phyloP scores from a whole-genome alignment of 352 stramenopile genomes.

The Phytophthora citrophthora region DNA sequence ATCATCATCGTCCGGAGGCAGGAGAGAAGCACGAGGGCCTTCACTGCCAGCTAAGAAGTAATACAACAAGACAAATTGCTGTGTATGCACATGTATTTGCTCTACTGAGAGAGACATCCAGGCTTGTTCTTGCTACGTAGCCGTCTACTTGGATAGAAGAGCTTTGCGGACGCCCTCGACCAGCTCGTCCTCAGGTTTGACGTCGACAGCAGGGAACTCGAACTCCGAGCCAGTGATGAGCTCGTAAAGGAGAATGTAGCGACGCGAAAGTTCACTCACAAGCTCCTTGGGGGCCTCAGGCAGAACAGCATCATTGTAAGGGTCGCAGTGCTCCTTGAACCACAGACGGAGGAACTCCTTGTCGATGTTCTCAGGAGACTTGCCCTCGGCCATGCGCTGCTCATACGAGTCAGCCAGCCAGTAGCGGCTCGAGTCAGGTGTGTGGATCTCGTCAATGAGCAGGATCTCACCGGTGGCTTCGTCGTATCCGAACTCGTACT shows the following conservation, averaged over 20 bases:
- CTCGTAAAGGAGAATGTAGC: slow-evolving; percentile 99
- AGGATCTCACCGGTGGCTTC: slow-evolving; percentile 92
- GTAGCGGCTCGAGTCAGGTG: slow-evolving; percentile 97
- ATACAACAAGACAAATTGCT: slow-evolving; percentile 20
- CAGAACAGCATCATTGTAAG: slow-evolving; percentile 96
- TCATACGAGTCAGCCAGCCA: slow-evolving; percentile 93
- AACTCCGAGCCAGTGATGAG: slow-evolving; percentile 98
- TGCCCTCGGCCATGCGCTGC: slow-evolving; percentile 79
- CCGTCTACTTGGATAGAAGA: slow-evolving; percentile 9
- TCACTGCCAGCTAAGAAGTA: slow-evolving; percentile 9
- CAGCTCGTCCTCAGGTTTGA: slow-evolving; percentile 51
- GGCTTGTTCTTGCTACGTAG: slow-evolving; percentile 9
- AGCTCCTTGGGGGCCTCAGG: slow-evolving; percentile 97
- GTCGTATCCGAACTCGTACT: slow-evolving; percentile 91
- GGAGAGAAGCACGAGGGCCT: slow-evolving; percentile 14
- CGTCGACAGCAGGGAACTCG: slow-evolving; percentile 67
- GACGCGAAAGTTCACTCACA: slow-evolving; percentile 94
- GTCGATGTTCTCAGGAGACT: slow-evolving; percentile 99
- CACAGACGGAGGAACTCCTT: slow-evolving; percentile 99
- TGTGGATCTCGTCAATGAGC: slow-evolving; percentile 99
- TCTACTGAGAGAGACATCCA: slow-evolving; percentile 16
- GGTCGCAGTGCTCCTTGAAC: slow-evolving; percentile 98
- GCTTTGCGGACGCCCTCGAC: slow-evolving; percentile 51
- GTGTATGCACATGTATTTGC: slow-evolving; percentile 30
- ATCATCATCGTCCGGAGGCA: slow-evolving; percentile 9